Evolutionary conservation across 805 yeast species (phyloP).

Genomic region (Saturnispora bothae): DNA sequence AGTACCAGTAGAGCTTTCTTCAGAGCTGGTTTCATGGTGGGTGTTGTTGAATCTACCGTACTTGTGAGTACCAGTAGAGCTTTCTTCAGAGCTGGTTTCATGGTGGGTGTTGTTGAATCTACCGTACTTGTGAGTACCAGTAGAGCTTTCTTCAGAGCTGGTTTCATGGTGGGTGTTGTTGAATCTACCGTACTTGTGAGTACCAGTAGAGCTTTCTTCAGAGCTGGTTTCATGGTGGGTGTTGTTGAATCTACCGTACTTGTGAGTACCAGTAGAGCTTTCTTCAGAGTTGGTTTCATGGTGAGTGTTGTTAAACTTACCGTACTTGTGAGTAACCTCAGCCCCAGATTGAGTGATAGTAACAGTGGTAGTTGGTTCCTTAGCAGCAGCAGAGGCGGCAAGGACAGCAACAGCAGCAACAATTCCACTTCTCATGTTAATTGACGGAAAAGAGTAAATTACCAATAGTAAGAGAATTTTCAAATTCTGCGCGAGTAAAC

Average conservation of each 20-base stretch:
- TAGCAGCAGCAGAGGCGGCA: slow-evolving; percentile 24
- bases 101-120: slow-evolving; percentile 39
- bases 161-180: slow-evolving; percentile 33
- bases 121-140: slow-evolving; percentile 37
- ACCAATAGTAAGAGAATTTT: neutral
- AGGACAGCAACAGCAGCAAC: slow-evolving; percentile 26
- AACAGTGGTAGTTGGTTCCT: slow-evolving; percentile 23
- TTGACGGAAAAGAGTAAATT: neutral
- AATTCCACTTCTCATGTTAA: slow-evolving; percentile 28
- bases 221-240: slow-evolving; percentile 23
- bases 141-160: slow-evolving; percentile 20
- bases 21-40: slow-evolving; percentile 21
- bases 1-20: slow-evolving; percentile 18
- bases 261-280: slow-evolving; percentile 32
- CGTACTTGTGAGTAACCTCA: slow-evolving; percentile 29
- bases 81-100: slow-evolving; percentile 9
- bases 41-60: slow-evolving; percentile 45
- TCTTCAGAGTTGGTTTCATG: slow-evolving; percentile 17
- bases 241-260: slow-evolving; percentile 41
- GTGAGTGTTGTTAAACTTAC: slow-evolving; percentile 41
- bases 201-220: slow-evolving; percentile 27
- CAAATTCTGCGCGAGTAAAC: slow-evolving; percentile 6
- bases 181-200: slow-evolving; percentile 41
- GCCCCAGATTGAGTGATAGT: slow-evolving; percentile 26
- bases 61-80: slow-evolving; percentile 39